These are phyloP conservation scores for Metschnikowia hibisci DNA, from an alignment of 805 yeast species.

Conservation along the genomic window DNA sequence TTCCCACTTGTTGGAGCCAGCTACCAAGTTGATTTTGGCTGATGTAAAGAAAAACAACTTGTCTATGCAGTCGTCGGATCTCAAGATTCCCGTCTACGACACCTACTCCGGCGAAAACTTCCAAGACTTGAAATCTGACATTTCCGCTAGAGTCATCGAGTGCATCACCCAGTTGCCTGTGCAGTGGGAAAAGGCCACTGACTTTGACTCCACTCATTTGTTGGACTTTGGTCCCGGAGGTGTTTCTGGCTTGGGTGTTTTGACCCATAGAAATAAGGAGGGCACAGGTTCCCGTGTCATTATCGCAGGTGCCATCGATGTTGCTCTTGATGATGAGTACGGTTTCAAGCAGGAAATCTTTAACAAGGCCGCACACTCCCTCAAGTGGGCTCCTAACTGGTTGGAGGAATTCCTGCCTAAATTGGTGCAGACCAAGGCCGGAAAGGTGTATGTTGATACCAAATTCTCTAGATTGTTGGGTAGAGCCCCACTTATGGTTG, in stretches of 20 bases:
- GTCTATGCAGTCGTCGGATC: slow-evolving; percentile 49
- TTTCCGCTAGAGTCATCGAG: slow-evolving; percentile 67
- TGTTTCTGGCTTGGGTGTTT: slow-evolving; percentile 89
- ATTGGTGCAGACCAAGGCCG: slow-evolving; percentile 64
- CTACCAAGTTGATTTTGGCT: slow-evolving; percentile 59
- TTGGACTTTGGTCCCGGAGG: slow-evolving; percentile 99
- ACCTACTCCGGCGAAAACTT: slow-evolving; percentile 82
- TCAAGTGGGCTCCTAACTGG: slow-evolving; percentile 90
- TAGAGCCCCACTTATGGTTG: slow-evolving; percentile 94
- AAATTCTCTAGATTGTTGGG: slow-evolving; percentile 89
- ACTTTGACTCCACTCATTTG: slow-evolving; percentile 79
- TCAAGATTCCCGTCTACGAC: slow-evolving; percentile 86
- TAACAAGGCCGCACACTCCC: slow-evolving; percentile 58
- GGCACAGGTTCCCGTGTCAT: slow-evolving; percentile 97
- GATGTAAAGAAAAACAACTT: slow-evolving; percentile 57
- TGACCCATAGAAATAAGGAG: slow-evolving; percentile 96
- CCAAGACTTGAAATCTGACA: slow-evolving; percentile 41
- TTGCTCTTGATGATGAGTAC: slow-evolving; percentile 67
- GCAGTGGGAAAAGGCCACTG: slow-evolving; percentile 89
- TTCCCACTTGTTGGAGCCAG: slow-evolving; percentile 74
- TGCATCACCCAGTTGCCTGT: slow-evolving; percentile 88
- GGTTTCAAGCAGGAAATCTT: slow-evolving; percentile 96
- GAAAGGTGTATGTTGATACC: slow-evolving; percentile 84
- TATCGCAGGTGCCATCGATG: slow-evolving; percentile 86
- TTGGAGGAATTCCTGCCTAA: slow-evolving; percentile 81